Percentiles rank a stretch among this genome's conserved stretches.
Evolutionary conservation across 2,329 filamentous ascomycete genomes (phyloP).

Genomic region (Aspergillus phoenicis): DNA sequence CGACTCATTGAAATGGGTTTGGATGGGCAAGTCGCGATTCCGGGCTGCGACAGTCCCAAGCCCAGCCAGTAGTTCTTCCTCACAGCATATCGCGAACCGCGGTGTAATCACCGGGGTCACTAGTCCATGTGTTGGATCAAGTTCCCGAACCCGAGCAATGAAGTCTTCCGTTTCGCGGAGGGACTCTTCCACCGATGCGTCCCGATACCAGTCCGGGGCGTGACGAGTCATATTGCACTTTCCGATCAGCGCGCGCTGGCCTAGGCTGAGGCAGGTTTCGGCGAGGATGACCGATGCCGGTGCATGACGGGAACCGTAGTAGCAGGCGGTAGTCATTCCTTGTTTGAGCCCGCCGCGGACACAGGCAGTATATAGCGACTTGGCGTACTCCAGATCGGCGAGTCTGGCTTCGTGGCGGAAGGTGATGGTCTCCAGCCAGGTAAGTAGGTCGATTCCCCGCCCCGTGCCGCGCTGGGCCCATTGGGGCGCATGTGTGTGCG

Average conservation of each 20-base stretch:
- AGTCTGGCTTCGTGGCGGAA: constrained; percentile 68
- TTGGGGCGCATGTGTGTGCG: constrained; percentile 68
- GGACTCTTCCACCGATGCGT: constrained; percentile 51
- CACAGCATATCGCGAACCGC: constrained; percentile 65
- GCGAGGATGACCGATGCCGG: constrained; percentile 37
- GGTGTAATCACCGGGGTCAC: constrained; percentile 59
- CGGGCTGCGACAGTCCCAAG: constrained; percentile 57
- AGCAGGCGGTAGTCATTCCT: constrained; percentile 42
- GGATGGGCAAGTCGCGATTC: constrained; percentile 58
- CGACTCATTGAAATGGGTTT: constrained; percentile 70
- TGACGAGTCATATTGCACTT: constrained; percentile 44
- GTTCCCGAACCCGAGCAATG: constrained; percentile 50
- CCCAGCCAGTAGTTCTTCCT: constrained; percentile 55
- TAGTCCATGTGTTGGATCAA: constrained; percentile 49
- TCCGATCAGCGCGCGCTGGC: constrained; percentile 41
- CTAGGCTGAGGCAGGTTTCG: constrained; percentile 33
- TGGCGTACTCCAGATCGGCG: constrained; percentile 56
- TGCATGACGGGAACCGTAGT: constrained; percentile 39
- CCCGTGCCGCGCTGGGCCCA: constrained; percentile 52
- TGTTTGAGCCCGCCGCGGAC: constrained; percentile 63
- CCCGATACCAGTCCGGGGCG: constrained; percentile 56
- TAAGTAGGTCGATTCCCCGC: constrained; percentile 48
- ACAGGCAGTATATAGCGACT: constrained; percentile 53
- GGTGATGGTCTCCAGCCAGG: constrained; percentile 67
- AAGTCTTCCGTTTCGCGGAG: constrained; percentile 54